Base-by-base conservation (phyloP, 306 rosid genomes). In the Aeschynomene evenia region DNA sequence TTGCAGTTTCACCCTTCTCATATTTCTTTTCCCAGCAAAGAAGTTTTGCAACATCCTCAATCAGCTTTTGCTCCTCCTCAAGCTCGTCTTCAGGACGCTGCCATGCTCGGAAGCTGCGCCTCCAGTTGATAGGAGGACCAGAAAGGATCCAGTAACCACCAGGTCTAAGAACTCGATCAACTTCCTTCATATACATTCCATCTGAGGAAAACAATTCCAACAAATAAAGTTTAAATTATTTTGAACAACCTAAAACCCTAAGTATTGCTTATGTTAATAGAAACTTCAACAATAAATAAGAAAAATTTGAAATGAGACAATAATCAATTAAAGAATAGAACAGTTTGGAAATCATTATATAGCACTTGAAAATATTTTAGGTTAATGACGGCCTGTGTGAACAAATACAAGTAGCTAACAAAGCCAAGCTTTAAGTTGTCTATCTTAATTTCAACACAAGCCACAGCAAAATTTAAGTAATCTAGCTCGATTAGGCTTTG, bases 121-220 rank as follows among this genome's bases (percentile, higher is more conserved):
- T 84, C 97, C 97, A 91, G 75, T 83, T 83, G 53, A 88, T 81
- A 2, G 97, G 97, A 57, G 97, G 90, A 60, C 97, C 95, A 68
- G 95, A 80, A 58, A 91, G 92, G 46, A 91, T 69, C 97, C 95
- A 91, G 67, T 88, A 91, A 75, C 97, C 97, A 50, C 95, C 95
- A 16, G 92, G 95, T 76, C 92, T 81, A 72, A 91, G 97, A 79
- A 91, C 90, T 75, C 97, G 87, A 33, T 91, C 95, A 45, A 91
- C 89, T 83, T 91, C 97, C 85, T 81, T 86, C 92, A 91, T 81
- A 77, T 91, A 91, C 81, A 70, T 79, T 73, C 97, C 97, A 79
- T 83, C 97, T 91, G 65, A 59, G 72, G 43, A 73, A 80, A 29
- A 63, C 7, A 70, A 39, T 43, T 45, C 16, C 71, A 62, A 45